Base-by-base conservation (phyloP, 2,329 filamentous ascomycete species). In the Paraconiothyrium brasiliense region DNA sequence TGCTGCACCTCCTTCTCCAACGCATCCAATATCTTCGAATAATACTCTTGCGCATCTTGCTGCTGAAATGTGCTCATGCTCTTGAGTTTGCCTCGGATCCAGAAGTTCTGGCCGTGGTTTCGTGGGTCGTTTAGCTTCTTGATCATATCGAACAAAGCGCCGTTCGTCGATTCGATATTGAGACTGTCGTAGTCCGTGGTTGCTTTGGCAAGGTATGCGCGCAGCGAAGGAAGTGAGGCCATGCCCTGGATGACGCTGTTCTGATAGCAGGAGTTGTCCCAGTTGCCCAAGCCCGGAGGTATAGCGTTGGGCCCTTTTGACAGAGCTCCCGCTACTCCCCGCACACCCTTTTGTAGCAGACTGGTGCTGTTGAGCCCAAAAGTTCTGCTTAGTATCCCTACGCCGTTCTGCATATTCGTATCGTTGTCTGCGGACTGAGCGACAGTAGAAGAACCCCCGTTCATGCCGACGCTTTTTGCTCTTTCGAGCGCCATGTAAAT, bases 11-110 rank as follows among this genome's bases (percentile, higher is more conserved):
- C 92, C 71, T 90, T 90, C 71, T 97, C 92, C 32, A 97, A 83
- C 69, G 94, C 90, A 67, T 94, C 93, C 51, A 97, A 79, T 14
- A 99, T 85, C 72, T 94, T 96, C 16, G 93, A 94, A 71, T 92
- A 97, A 77, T 98, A 99, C 78, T 99, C 95, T 75, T 98, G 95
- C 5, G 95, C 95, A 79, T 99, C 95, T 79, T 99, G 95, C 76
- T 98, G 95, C 69, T 96, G 92, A 87, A 92, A 97, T 34, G 92
- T 97, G 78, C 90, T 94, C 90, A 98, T 96, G 10, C 90, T 94
- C 79, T 97, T 97, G 49, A 97, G 82, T 58, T 90, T 87, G 0
- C 86, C 82, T 0, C 92, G 92, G 7, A 93, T 93, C 92, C 92
- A 97, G 14, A 97, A 83, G 22, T 89, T 90, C 70, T 85, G 86